These are phyloP conservation scores for Chrysanthemum lavandulifolium DNA, from an alignment of 129 eudicot genomes.

Conservation along the genomic window DNA sequence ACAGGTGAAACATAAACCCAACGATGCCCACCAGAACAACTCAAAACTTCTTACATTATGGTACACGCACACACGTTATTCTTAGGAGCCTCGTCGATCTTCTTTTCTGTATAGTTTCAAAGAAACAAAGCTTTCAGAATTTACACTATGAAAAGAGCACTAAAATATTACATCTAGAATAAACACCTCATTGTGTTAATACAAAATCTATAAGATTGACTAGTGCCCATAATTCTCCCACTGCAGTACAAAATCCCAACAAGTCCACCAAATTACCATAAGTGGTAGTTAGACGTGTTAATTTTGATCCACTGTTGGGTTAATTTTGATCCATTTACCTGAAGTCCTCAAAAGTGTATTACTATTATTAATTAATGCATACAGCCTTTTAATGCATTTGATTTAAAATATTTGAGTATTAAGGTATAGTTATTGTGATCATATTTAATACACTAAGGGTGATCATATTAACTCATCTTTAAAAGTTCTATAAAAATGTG, in stretches of 20 bases:
- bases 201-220: background rate
- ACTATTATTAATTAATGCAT: too few species aligned
- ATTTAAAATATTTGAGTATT: too few species aligned
- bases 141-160: background rate
- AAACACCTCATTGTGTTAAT: background rate
- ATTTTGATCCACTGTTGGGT: too few species aligned
- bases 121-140: conserved; percentile 16
- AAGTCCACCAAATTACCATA: background rate
- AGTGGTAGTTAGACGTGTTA: background rate
- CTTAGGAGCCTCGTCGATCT: conserved; percentile 78
- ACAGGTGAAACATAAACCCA: conserved; percentile 28
- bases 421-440: too few species aligned
- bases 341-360: too few species aligned
- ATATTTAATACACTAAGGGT: too few species aligned
- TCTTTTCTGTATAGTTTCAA: conserved; percentile 58
- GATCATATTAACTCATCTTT: too few species aligned
- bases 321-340: too few species aligned
- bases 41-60: conserved; percentile 57
- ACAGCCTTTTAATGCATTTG: too few species aligned
- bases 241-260: background rate
- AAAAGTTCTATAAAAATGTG: too few species aligned
- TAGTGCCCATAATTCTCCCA: too few species aligned
- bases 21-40: conserved; percentile 20
- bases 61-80: conserved; percentile 63
- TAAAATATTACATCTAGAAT: background rate